phyloP scores from a whole-genome alignment of 371 early-diverging fungal species.

The Mortierella sp. region DNA sequence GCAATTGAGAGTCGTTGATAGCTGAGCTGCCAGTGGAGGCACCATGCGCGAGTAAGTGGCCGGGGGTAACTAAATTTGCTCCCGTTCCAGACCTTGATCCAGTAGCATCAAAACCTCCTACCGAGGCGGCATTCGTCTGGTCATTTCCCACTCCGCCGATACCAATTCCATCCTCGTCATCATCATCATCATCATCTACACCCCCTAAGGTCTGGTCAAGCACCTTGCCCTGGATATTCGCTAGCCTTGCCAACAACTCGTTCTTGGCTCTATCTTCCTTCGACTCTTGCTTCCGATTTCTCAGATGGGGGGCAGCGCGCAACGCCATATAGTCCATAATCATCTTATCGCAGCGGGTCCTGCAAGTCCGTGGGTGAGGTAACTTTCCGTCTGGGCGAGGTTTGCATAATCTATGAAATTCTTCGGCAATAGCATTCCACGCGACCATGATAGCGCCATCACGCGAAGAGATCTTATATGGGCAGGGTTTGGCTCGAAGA shows the following conservation, averaged over 20 bases:
- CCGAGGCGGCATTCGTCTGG: background rate
- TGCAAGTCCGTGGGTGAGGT: slow-evolving; percentile 48
- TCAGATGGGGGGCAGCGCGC: slow-evolving; percentile 18
- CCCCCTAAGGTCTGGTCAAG: background rate
- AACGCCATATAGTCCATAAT: slow-evolving; percentile 27
- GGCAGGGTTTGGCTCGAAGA: slow-evolving; percentile 36
- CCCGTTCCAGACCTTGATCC: slow-evolving; percentile 10
- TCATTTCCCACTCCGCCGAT: background rate
- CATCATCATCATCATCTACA: background rate
- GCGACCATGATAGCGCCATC: slow-evolving; percentile 52
- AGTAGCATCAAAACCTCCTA: background rate
- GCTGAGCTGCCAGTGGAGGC: background rate
- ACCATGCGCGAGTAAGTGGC: slow-evolving; percentile 14
- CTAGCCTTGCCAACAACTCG: slow-evolving; percentile 17
- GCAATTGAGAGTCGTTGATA: slow-evolving; percentile 8
- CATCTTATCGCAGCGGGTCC: slow-evolving; percentile 49
- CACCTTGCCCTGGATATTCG: slow-evolving; percentile 19
- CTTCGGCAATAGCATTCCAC: slow-evolving; percentile 43
- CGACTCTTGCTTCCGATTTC: slow-evolving; percentile 22
- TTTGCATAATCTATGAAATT: slow-evolving; percentile 23
- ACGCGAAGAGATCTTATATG: slow-evolving; percentile 40
- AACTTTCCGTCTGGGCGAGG: slow-evolving; percentile 40
- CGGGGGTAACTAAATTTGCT: slow-evolving; percentile 11
- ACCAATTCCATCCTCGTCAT: background rate
- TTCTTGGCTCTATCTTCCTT: slow-evolving; percentile 38